Conservation (phyloP, 257 asterid genomes). For the Thymus mandschuricus region DNA sequence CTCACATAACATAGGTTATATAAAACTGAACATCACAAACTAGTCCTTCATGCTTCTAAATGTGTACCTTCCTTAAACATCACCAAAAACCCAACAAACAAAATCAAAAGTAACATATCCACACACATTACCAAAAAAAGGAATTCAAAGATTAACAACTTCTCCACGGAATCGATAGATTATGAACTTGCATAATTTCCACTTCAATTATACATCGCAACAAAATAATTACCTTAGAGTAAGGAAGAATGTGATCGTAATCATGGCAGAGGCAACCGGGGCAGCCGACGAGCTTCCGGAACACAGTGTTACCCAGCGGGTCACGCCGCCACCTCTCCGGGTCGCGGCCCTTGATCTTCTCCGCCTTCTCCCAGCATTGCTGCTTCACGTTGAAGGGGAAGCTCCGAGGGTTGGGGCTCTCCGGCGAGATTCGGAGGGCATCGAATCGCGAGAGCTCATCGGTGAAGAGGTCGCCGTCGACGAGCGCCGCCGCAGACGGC, state of each 20-base stretch:
- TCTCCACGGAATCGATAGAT: neutral
- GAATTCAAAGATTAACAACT: neutral
- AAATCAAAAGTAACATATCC: neutral
- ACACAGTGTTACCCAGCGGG: slow-evolving; percentile 68
- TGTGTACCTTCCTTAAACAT: slow-evolving; percentile 8
- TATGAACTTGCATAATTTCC: neutral
- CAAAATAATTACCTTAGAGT: slow-evolving; percentile 53
- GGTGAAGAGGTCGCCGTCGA: slow-evolving; percentile 47
- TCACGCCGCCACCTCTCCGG: slow-evolving; percentile 97
- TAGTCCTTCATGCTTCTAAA: slow-evolving; percentile 13
- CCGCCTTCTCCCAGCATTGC: slow-evolving; percentile 95
- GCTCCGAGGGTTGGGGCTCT: slow-evolving; percentile 72
- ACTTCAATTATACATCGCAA: neutral
- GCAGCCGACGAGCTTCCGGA: slow-evolving; percentile 96
- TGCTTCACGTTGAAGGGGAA: slow-evolving; percentile 85
- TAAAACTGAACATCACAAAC: neutral
- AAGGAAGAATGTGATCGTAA: slow-evolving; percentile 92
- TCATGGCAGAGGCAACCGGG: slow-evolving; percentile 98
- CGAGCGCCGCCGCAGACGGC: slow-evolving; percentile 49
- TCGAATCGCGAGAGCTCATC: slow-evolving; percentile 58
- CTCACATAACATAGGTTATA: no score
- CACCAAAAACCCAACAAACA: neutral
- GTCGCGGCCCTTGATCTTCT: slow-evolving; percentile 83
- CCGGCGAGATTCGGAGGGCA: slow-evolving; percentile 47
- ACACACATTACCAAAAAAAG: neutral